phyloP scores from a whole-genome alignment of 805 yeast genomes.

The Henningerozyma blattae region DNA sequence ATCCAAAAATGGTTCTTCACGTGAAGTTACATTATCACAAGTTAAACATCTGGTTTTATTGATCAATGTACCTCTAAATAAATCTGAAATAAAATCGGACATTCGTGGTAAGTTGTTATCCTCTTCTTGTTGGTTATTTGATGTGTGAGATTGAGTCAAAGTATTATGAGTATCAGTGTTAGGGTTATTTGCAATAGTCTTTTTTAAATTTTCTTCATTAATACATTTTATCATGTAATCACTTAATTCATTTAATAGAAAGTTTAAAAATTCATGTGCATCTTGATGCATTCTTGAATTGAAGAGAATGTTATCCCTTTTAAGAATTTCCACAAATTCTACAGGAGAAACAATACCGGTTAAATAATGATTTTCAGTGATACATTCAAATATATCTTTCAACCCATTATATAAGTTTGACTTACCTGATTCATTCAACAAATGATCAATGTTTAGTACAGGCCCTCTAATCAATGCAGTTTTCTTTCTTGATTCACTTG shows the following conservation, averaged over 20 bases:
- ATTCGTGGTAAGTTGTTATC: background rate
- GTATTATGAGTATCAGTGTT: too few relatives aligned
- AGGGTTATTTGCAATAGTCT: conserved; percentile 8
- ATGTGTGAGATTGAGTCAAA: too few relatives aligned
- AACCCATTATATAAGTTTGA: conserved; percentile 49
- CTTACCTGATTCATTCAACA: conserved; percentile 29
- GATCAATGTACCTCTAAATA: conserved; percentile 77
- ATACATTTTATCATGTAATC: conserved; percentile 24
- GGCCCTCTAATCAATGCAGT: conserved; percentile 76
- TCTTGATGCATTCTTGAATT: conserved; percentile 94
- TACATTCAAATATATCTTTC: conserved; percentile 76
- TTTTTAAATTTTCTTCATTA: background rate
- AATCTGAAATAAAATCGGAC: conserved; percentile 43
- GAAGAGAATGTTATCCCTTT: conserved; percentile 73
- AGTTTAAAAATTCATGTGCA: conserved; percentile 93
- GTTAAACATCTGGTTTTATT: conserved; percentile 83
- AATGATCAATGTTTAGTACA: conserved; percentile 64
- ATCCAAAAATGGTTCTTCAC: conserved; percentile 81
- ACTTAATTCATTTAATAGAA: conserved; percentile 64
- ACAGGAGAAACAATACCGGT: conserved; percentile 82
- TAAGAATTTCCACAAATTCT: conserved; percentile 60
- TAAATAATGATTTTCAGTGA: conserved; percentile 55
- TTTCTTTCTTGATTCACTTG: conserved; percentile 65
- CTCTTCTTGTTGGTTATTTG: conserved; percentile 11
- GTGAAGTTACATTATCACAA: conserved; percentile 70